Evolutionary conservation across 306 rosid genomes (phyloP), one percentile per base, ranked within the genome.

Genomic region (Cucurbita argyrosperma): DNA sequence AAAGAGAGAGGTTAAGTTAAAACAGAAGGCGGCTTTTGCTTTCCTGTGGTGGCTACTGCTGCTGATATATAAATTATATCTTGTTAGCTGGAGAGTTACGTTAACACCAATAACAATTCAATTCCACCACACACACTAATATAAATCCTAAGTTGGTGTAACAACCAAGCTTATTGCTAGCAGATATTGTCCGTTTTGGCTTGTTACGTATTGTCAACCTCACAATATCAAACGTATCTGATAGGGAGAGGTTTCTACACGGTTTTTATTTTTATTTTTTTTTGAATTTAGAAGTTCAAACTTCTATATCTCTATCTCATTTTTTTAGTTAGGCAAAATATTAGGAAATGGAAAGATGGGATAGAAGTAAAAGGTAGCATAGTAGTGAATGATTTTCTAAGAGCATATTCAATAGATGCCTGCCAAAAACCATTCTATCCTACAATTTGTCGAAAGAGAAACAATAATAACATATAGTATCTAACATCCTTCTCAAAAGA

Each of bases 401-500:
- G 74, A 68, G 74, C 74, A 68, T 68, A 68, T 68, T 68, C 74
- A 68, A 47, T 68, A 23, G 38, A 66, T 46, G 72, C 39, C 53
- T 19, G 42, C 72, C 53, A 43, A 66, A 64, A 12, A 45, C 53
- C 53, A 43, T 4, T 43, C 18, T 19, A 11, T 43, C 51, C 70
- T 1, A 39, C 51, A 39, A n/a, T 16, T 16, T 63, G 69, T 42
- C 71, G 42, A 42, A 61, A 15, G 46, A 8, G 5, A 62, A 64
- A 64, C 16, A 64, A 9, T 4, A 40, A 65, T 10, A 43, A 11
- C 71, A 65, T 19, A 43, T 7, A 65, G 53, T 65, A 65, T 64
- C 71, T 40, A 40, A 15, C 46, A 38, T 16, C 45, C 68, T 61
- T 15, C 68, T 61, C 49, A 62, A 40, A 62, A 63, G 7, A 63